These are phyloP conservation scores for Saccharomyces jurei DNA, from an alignment of 805 yeast genomes.

Conservation along the genomic window DNA sequence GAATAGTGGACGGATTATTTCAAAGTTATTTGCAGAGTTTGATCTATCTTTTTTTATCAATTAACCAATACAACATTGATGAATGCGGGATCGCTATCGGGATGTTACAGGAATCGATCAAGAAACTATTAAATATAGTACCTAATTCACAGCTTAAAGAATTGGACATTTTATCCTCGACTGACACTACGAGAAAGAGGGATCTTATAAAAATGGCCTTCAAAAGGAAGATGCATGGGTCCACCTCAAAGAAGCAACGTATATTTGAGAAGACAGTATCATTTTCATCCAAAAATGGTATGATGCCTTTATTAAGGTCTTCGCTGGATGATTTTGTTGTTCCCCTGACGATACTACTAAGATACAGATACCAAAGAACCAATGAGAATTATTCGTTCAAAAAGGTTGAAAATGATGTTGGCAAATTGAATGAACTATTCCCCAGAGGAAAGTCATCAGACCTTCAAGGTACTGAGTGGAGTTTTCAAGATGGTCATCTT, in stretches of 20 bases:
- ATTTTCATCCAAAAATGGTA: not conserved
- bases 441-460: slow-evolving; percentile 26
- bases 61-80: slow-evolving; percentile 22
- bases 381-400: slow-evolving; percentile 25
- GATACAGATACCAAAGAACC: slow-evolving; percentile 23
- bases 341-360: slow-evolving; percentile 21
- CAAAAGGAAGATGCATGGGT: slow-evolving; percentile 1
- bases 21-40: slow-evolving; percentile 18
- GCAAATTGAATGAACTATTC: slow-evolving; percentile 8
- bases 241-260: not conserved
- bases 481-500: slow-evolving; percentile 7
- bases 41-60: slow-evolving; percentile 20
- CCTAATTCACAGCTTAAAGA: slow-evolving; percentile 11
- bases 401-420: slow-evolving; percentile 13
- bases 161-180: not conserved
- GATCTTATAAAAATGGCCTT: slow-evolving; percentile 8
- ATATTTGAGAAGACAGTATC: not conserved
- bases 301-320: slow-evolving; percentile 18
- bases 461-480: slow-evolving; percentile 18
- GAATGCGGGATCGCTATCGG: slow-evolving; percentile 26
- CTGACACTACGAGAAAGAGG: slow-evolving; percentile 6
- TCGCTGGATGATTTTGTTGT: slow-evolving; percentile 23
- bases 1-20: not conserved
- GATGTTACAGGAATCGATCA: slow-evolving; percentile 20
- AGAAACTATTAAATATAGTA: slow-evolving; percentile 11